A percentile compares a stretch with the other conserved stretches of the same genome.
These are phyloP conservation scores for Fusarium sp. DNA, from an alignment of 2,329 filamentous ascomycete species.

Conservation along the genomic window DNA sequence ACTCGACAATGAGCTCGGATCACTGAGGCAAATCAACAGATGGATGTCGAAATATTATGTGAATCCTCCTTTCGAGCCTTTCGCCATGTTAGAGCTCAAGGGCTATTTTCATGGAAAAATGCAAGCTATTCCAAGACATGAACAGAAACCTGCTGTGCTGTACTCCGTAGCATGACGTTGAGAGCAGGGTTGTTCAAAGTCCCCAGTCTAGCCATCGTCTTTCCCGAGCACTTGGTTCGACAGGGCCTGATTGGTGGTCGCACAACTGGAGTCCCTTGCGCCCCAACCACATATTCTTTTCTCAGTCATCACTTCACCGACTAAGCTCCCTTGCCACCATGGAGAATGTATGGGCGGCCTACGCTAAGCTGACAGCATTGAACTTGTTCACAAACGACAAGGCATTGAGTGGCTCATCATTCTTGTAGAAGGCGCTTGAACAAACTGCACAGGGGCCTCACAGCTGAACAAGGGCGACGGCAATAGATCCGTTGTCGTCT, in stretches of 20 bases:
- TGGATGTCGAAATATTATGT: background rate
- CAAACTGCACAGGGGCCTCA: slow-evolving; percentile 15
- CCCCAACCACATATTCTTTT: slow-evolving; percentile 28
- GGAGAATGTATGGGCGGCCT: slow-evolving; percentile 34
- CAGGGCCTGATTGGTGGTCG: slow-evolving; percentile 43
- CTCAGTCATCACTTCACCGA: slow-evolving; percentile 30
- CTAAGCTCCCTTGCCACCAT: slow-evolving; percentile 33
- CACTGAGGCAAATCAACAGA: slow-evolving; percentile 12
- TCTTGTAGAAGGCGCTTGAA: slow-evolving; percentile 10
- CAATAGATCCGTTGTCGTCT: slow-evolving; percentile 7
- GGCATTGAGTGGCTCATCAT: slow-evolving; percentile 20
- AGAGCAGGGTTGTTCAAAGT: slow-evolving; percentile 22
- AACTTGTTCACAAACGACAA: slow-evolving; percentile 7
- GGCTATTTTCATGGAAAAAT: background rate
- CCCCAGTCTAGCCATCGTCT: slow-evolving; percentile 31
- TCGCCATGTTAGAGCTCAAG: background rate
- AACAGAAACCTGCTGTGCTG: background rate
- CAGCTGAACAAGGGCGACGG: slow-evolving; percentile 31
- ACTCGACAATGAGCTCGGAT: slow-evolving; percentile 22
- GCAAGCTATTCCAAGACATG: background rate
- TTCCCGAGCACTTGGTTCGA: slow-evolving; percentile 38
- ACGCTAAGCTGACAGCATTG: slow-evolving; percentile 36
- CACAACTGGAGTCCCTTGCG: slow-evolving; percentile 19
- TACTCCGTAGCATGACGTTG: slow-evolving; percentile 26
- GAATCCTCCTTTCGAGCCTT: background rate